Evolutionary conservation across 1,284 basidiomycete species (phyloP), one percentile per base, ranked within the genome.

Genomic region (Ustilago cynodontis): DNA sequence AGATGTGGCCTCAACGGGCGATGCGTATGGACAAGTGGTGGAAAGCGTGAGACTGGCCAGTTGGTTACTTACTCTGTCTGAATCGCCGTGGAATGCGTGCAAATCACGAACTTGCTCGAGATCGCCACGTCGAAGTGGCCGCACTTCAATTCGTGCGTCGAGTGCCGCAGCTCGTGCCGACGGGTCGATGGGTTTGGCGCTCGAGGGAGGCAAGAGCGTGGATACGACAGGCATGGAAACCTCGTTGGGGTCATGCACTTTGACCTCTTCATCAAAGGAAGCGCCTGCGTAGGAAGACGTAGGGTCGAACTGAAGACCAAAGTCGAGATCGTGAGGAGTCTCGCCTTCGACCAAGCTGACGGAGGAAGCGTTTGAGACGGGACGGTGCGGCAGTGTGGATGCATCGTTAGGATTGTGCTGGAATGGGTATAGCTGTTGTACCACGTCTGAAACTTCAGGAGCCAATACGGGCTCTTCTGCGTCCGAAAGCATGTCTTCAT

Each of bases 31-130:
- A 20, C 59, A 56, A 13, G 54, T 50, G 16, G 59, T 35, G 14
- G 65, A 70, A 22, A 65, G 57, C 24, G 59, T 28, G 31, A 67
- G 50, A 20, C 59, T 16, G 37, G 65, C 54, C 37, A 59, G 43
- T 13, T 61, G 61, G 26, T 20, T 59, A 78, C 81, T 82, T 72
- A 82, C 80, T 72, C 71, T 79, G 59, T 83, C 80, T 29, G 63
- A 67, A 58, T 83, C 82, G 61, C 82, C 82, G 59, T 82, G 79
- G 35, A 76, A 77, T 64, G 77, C 79, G 55, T 83, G 82, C 18
- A 83, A 60, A 18, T 83, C 81, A 49, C 81, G 70, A n/a, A 83
- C 79, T 56, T 83, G 82, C 58, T 82, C 82, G 43, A 83, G 60
- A 33, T 83, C 82, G 60, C 75, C 63, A 20, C 82, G 59, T 28